Conservation (phyloP, 768 basidiomycete genomes). For the Tricholoma terreum region DNA sequence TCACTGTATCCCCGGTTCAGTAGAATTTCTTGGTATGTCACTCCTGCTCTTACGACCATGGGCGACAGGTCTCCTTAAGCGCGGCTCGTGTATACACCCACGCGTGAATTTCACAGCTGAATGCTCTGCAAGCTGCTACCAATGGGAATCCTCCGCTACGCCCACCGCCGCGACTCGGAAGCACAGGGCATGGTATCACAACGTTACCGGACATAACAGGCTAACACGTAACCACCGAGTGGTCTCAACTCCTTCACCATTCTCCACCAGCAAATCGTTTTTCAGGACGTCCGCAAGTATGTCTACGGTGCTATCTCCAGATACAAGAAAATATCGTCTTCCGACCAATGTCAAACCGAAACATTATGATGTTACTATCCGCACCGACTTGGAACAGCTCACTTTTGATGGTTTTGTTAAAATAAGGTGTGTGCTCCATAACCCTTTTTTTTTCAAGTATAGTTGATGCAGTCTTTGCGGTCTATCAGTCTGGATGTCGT, state of each 20-base stretch:
- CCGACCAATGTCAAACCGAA: slow-evolving; percentile 63
- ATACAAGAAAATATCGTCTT: slow-evolving; percentile 50
- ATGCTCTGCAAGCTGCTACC: not conserved
- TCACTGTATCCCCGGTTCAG: no score
- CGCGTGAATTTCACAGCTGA: slow-evolving; percentile 1
- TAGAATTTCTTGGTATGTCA: not conserved
- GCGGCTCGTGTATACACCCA: slow-evolving; percentile 1
- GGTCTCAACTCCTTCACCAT: not conserved
- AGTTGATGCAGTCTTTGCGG: not conserved
- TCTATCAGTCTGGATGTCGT: slow-evolving; percentile 58
- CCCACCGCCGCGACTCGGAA: not conserved
- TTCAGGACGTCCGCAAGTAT: no score
- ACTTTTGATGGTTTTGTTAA: slow-evolving; percentile 76
- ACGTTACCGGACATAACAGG: slow-evolving; percentile 12
- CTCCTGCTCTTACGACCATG: slow-evolving; percentile 8
- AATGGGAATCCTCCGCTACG: not conserved
- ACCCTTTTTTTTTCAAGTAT: not conserved
- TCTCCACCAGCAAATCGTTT: slow-evolving; percentile 15
- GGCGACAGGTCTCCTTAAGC: not conserved
- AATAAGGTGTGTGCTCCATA: slow-evolving; percentile 48
- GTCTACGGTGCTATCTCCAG: slow-evolving; percentile 21
- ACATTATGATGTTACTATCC: slow-evolving; percentile 78
- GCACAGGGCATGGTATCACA: slow-evolving; percentile 12
- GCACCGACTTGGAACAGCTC: slow-evolving; percentile 77
- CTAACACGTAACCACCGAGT: slow-evolving; percentile 8